Evolutionary conservation across 164 flowering plant genomes (phyloP), one percentile per base, ranked within the genome.

Genomic region (Cinnamomum chago): DNA sequence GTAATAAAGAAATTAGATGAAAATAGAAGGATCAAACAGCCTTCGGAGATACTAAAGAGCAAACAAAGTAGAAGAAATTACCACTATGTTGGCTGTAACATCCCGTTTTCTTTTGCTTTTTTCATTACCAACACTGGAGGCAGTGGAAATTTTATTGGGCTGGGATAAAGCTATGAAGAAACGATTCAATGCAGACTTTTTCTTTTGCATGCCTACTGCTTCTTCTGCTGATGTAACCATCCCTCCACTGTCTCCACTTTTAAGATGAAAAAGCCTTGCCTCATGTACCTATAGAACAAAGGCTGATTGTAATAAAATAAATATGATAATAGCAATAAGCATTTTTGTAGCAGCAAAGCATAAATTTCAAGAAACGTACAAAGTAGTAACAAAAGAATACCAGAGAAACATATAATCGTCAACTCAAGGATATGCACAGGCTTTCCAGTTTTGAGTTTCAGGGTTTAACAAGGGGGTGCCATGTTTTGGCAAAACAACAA

Each of bases 201-300:
- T 93, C 84, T 86, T 90, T 79, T 87, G 95, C 74, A 89, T 71
- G 81, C 85, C 87, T 66, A 91, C 79, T 20, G 91, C 94, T 84
- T 92, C 97, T 77, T 95, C 97, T 73, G 87, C 95, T 77, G 95
- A 93, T 69, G 84, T 76, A 73, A 88, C 79, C 75, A 81, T 74
- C 70, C 85, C 92, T 74, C 94, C 94, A 72, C 77, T 74, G 68
- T 77, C 83, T 72, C 78, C 85, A 81, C 85, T 90, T 52, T 79
- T 83, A 50, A 89, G 87, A 74, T 87, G 89, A 75, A 95, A 95
- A 71, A 95, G 97, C 75, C 94, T 88, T 7, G 92, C 94, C 79
- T 87, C 97, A 78, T 95, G 92, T 72, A 72, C 88, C 99, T 95
- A 79, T 58, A 50, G 51, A 79, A 77, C 71, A 50, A 72, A 75